Evolutionary conservation across 164 flowering plant species (phyloP).

Genomic region (Berberis thunbergii): DNA sequence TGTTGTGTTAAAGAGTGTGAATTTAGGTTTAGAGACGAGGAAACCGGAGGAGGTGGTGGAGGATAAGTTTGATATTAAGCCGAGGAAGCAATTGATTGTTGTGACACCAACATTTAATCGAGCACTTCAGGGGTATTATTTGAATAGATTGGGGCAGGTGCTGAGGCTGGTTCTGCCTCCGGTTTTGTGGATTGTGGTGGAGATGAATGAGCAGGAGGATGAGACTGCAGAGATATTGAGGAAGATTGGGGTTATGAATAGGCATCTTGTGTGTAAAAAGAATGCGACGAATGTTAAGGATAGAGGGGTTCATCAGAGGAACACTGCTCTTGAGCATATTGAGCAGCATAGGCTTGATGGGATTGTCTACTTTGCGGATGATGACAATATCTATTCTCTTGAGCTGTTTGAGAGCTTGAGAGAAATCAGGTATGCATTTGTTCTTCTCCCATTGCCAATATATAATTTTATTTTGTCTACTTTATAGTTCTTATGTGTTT

Average conservation of each 20-base stretch:
- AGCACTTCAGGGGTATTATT: slow-evolving; percentile 65
- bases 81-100: slow-evolving; percentile 59
- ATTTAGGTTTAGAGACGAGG: slow-evolving; percentile 10
- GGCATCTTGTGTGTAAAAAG: slow-evolving; percentile 65
- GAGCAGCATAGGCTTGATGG: slow-evolving; percentile 77
- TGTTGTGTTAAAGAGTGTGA: slow-evolving; percentile 18
- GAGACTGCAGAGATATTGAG: slow-evolving; percentile 75
- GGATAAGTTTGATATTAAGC: slow-evolving; percentile 18
- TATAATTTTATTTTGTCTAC: not conserved
- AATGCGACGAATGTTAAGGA: slow-evolving; percentile 54
- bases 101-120: slow-evolving; percentile 85
- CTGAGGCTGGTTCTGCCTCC: slow-evolving; percentile 70
- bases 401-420: slow-evolving; percentile 72
- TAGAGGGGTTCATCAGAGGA: slow-evolving; percentile 82
- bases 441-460: not conserved
- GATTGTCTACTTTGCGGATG: slow-evolving; percentile 92
- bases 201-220: slow-evolving; percentile 42
- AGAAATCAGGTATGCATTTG: slow-evolving; percentile 51
- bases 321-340: slow-evolving; percentile 72
- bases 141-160: slow-evolving; percentile 58
- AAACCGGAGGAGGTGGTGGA: slow-evolving; percentile 1
- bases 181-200: slow-evolving; percentile 91
- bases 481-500: not conserved
- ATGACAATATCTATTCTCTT: slow-evolving; percentile 77
- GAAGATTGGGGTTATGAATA: slow-evolving; percentile 65